Evolutionary conservation across 129 eudicot species (phyloP).

Genomic region (Erigeron canadensis): DNA sequence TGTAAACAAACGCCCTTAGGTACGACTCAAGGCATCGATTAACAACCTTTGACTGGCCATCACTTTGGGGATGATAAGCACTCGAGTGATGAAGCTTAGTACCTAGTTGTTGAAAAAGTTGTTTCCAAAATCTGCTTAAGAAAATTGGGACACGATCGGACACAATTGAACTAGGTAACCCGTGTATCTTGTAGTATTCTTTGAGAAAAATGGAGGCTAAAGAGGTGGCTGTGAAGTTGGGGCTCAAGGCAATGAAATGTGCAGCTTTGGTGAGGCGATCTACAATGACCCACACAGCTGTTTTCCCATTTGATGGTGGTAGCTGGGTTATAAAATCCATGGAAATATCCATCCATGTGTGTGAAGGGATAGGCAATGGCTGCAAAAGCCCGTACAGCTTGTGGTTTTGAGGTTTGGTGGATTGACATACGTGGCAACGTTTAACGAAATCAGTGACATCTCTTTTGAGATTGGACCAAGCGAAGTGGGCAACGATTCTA

Average conservation of each 20-base stretch:
- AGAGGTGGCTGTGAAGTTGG: background rate
- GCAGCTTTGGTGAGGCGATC: background rate
- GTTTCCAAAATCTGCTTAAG: background rate
- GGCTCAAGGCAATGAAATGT: background rate
- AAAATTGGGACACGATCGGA: background rate
- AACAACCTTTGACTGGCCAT: conserved; percentile 1
- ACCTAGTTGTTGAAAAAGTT: background rate
- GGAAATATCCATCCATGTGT: background rate
- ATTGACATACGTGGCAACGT: background rate
- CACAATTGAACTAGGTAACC: background rate
- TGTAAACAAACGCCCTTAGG: background rate
- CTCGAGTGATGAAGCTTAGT: background rate
- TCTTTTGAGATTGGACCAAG: background rate
- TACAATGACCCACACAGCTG: background rate
- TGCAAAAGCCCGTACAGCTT: background rate
- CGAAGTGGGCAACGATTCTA: background rate
- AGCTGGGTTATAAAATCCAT: background rate
- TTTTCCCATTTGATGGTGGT: background rate
- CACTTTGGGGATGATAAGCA: conserved; percentile 11
- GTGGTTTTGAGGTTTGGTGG: no score
- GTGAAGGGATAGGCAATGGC: background rate
- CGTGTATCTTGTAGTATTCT: background rate
- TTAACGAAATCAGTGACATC: background rate
- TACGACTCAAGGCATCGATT: background rate
- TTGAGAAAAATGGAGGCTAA: background rate